Percentiles rank a stretch among this genome's conserved stretches.
Conservation (phyloP, 805 yeast genomes). For the Naumovozyma castellii region DNA sequence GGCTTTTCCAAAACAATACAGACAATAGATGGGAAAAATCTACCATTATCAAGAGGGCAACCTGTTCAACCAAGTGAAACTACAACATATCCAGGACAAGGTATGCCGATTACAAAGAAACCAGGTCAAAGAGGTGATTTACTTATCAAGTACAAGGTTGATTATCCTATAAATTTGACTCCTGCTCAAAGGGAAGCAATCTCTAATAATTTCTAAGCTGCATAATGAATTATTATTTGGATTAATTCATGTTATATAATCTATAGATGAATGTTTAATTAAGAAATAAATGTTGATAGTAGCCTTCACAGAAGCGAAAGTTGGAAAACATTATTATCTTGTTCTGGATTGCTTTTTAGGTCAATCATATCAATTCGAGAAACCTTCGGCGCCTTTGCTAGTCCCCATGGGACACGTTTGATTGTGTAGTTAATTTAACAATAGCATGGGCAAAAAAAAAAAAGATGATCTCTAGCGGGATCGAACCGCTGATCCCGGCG, state of each 20-base stretch:
- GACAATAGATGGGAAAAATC: conserved; percentile 77
- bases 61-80: conserved; percentile 75
- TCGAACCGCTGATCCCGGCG: conserved; percentile 5
- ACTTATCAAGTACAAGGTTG: conserved; percentile 65
- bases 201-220: conserved; percentile 34
- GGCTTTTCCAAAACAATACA: conserved; percentile 73
- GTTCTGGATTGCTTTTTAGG: no score
- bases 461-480: conserved; percentile 1
- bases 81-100: conserved; percentile 76
- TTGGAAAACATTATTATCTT: no score
- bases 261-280: no score
- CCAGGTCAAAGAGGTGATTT: conserved; percentile 79
- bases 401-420: no score
- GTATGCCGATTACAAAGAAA: conserved; percentile 82
- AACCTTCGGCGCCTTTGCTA: no score
- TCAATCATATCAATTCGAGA: no score
- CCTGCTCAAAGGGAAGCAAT: conserved; percentile 65
- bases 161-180: conserved; percentile 66
- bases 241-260: no score
- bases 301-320: no score
- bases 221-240: no score
- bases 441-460: no score
- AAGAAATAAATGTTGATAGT: no score
- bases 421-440: no score
- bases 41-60: conserved; percentile 59